Evolutionary conservation across 371 early-diverging fungal species (phyloP), one percentile per base, ranked within the genome.

Genomic region (Actinomortierella wolfii): DNA sequence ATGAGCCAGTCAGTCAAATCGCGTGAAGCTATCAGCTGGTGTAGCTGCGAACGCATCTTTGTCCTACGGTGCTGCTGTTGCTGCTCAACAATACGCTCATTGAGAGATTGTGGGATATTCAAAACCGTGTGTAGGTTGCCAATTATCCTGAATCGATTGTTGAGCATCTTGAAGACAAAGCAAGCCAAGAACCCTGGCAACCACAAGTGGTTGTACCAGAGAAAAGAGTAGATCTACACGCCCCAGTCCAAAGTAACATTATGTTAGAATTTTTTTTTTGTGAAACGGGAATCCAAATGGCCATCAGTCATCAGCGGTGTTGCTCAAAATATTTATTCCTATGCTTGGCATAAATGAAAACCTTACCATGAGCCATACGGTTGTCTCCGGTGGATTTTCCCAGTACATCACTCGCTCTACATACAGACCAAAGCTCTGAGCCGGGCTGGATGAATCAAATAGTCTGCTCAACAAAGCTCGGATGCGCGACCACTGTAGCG

Each of bases 1-100:
- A 67, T 66, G 9, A 66, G 50, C 74, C 74, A 73, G 56, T 73
- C 74, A 13, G 74, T 67, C 29, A 73, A 23, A 23, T 73, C 74
- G 47, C 66, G 66, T 45, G 74, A 73, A 1, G 59, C 59, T 26
- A 73, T 67, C 53, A 73, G 42, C 29, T 73, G 67, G 18, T 57
- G 59, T 18, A 73, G 26, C 14, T 73, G 74, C 5, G 74, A 67
- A 18, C 56, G 67, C 28, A 73, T 50, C 57, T 67, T 66, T 15
- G 54, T 50, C 18, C 46, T 65, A 14, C 56, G 47, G 17, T 24
- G 56, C 1, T 26, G 40, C 8, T 63, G 29, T 55, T 59, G 25
- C 55, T 43, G 15, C 46, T 46, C 40, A 4, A 23, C 42, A 24
- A 49, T 14, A n/a, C 39, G 48, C 13, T 26, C 47, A n/a, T 17